These are phyloP conservation scores for Trametes versicolor DNA, from an alignment of 1,284 basidiomycete genomes.

Conservation along the genomic window DNA sequence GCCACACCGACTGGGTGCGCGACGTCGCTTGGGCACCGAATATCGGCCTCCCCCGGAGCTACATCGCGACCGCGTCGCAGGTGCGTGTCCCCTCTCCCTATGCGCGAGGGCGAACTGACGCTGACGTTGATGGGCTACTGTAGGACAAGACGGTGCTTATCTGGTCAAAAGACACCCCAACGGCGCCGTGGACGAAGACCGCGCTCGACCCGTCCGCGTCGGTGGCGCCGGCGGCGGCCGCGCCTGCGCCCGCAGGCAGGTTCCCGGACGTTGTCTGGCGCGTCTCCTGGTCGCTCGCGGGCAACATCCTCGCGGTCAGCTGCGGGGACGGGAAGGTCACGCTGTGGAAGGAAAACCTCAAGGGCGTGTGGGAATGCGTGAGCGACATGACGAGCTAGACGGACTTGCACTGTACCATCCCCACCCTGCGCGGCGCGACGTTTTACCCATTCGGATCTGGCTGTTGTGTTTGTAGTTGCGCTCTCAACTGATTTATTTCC, in stretches of 20 bases:
- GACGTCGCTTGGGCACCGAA: constrained; percentile 99
- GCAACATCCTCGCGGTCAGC: constrained; percentile 96
- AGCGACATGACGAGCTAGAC: constrained; percentile 87
- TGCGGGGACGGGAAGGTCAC: constrained; percentile 99
- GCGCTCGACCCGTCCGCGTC: constrained; percentile 79
- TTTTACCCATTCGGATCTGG: neutral
- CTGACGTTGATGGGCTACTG: neutral
- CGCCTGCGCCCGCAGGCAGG: constrained; percentile 64
- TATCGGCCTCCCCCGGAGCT: constrained; percentile 92
- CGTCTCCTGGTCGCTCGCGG: constrained; percentile 96
- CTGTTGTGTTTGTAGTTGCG: constrained; percentile 1
- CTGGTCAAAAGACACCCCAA: constrained; percentile 90
- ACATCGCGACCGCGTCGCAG: constrained; percentile 96
- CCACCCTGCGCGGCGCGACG: no score
- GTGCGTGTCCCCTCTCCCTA: constrained; percentile 49
- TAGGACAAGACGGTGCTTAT: constrained; percentile 93
- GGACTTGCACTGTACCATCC: neutral
- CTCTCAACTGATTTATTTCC: no score
- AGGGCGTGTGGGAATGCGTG: constrained; percentile 95
- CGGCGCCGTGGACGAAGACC: constrained; percentile 87
- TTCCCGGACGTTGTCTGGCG: constrained; percentile 98
- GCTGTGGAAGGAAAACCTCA: constrained; percentile 98
- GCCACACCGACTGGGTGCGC: constrained; percentile 97
- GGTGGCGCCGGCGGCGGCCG: constrained; percentile 51
- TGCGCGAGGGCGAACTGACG: neutral